Percentiles rank a stretch among this genome's conserved stretches.
phyloP scores from a whole-genome alignment of 345 rosid species.

The Brassica juncea region DNA sequence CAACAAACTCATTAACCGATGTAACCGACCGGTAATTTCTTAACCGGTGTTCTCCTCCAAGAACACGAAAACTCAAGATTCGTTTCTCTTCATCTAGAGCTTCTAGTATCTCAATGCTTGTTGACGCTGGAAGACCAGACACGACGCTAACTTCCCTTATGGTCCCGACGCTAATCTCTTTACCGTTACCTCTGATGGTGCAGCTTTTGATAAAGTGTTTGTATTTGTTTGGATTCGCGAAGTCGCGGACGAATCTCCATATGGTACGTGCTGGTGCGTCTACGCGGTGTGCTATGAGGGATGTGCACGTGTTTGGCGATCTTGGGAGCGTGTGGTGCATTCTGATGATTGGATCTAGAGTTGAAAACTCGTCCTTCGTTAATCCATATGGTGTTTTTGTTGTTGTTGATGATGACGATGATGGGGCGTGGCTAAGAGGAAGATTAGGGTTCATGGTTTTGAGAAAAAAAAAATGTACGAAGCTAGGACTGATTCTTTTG shows the following conservation, averaged over 20 bases:
- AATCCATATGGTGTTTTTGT: slow-evolving; percentile 22
- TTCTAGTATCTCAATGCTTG: slow-evolving; percentile 40
- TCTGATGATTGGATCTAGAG: slow-evolving; percentile 25
- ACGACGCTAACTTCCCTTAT: slow-evolving; percentile 36
- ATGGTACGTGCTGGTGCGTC: slow-evolving; percentile 36
- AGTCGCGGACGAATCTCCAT: slow-evolving; percentile 36
- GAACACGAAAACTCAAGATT: slow-evolving; percentile 35
- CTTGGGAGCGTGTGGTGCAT: slow-evolving; percentile 34
- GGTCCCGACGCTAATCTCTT: slow-evolving; percentile 33
- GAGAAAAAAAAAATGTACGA: not conserved
- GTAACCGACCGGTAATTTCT: slow-evolving; percentile 42
- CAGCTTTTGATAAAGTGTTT: slow-evolving; percentile 42
- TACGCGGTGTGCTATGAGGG: slow-evolving; percentile 36
- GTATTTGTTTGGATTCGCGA: slow-evolving; percentile 38
- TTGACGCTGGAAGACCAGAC: slow-evolving; percentile 41
- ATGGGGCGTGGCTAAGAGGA: not conserved
- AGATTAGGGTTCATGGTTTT: slow-evolving; percentile 32
- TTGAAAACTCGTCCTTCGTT: slow-evolving; percentile 31
- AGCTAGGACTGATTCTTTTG: slow-evolving; percentile 32
- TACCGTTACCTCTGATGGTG: slow-evolving; percentile 25
- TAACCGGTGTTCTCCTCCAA: slow-evolving; percentile 43
- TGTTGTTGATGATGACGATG: slow-evolving; percentile 22
- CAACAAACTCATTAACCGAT: slow-evolving; percentile 35
- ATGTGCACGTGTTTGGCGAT: slow-evolving; percentile 34
- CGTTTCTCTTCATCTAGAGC: slow-evolving; percentile 31